These are phyloP conservation scores for Paraphoma sp. DNA, from an alignment of 2,329 filamentous ascomycete genomes.

Conservation along the genomic window DNA sequence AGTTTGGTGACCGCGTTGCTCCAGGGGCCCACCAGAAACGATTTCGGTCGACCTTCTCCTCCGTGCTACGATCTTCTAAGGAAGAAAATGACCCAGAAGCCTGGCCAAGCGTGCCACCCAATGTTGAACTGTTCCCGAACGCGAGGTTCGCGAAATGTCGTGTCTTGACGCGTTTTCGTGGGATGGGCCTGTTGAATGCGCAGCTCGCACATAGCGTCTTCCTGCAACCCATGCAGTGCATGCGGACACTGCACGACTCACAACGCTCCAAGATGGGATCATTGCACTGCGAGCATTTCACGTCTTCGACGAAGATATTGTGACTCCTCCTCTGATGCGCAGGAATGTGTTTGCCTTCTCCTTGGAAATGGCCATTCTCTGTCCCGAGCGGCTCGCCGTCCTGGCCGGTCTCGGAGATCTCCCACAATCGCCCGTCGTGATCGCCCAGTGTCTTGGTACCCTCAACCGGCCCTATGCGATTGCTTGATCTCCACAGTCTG, in stretches of 20 bases:
- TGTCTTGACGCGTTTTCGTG: slow-evolving; percentile 48
- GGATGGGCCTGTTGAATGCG: slow-evolving; percentile 62
- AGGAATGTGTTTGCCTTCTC: slow-evolving; percentile 62
- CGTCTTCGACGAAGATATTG: slow-evolving; percentile 58
- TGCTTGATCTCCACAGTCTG: slow-evolving; percentile 64
- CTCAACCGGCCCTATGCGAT: slow-evolving; percentile 60
- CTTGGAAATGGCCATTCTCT: slow-evolving; percentile 50
- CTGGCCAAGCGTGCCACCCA: slow-evolving; percentile 36
- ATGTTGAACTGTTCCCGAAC: slow-evolving; percentile 38
- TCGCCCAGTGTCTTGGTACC: slow-evolving; percentile 38
- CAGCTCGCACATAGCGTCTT: slow-evolving; percentile 67
- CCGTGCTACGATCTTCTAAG: slow-evolving; percentile 26
- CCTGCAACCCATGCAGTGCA: slow-evolving; percentile 67
- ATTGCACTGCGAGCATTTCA: slow-evolving; percentile 62
- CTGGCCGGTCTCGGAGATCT: slow-evolving; percentile 60
- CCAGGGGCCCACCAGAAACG: slow-evolving; percentile 67
- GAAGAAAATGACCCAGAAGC: slow-evolving; percentile 36
- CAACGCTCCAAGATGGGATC: slow-evolving; percentile 63
- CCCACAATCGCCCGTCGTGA: slow-evolving; percentile 62
- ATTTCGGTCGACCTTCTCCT: slow-evolving; percentile 34
- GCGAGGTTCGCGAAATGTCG: slow-evolving; percentile 47
- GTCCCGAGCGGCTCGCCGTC: slow-evolving; percentile 64
- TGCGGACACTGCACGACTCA: slow-evolving; percentile 66
- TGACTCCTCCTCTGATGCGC: slow-evolving; percentile 63
- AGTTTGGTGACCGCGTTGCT: slow-evolving; percentile 61